Evolutionary conservation across 768 basidiomycete species (phyloP), one percentile per base, ranked within the genome.

Genomic region (Mycena albidolilacea): DNA sequence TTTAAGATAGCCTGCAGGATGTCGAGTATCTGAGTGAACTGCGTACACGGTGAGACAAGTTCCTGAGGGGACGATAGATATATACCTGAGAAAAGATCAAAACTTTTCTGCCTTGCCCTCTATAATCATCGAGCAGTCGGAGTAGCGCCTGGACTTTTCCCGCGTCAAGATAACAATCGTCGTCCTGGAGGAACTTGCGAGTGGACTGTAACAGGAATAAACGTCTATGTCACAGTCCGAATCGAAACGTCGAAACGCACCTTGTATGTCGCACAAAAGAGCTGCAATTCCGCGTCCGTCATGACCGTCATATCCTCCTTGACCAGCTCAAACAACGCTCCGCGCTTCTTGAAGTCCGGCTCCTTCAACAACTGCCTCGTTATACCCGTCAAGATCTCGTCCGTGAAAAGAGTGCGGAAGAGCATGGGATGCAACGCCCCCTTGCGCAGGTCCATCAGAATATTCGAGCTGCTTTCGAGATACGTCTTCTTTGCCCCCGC

Each of bases 281-380:
- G 82, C 78, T 98, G 96, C 44, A 99, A 86, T 83, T 99, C 98
- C 9, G 96, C 93, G 82, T 99, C 98, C 55, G 96, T 97, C 97
- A 99, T 99, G 21, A 98, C 93, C 77, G 94, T 90, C 94, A 99
- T 96, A 81, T 99, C 98, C 81, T 99, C 98, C 79, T 96, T 95
- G 63, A 99, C 96, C 72, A 92, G 90, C 41, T 97, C 90, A 77
- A 91, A 95, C 55, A 94, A 80, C 9, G 93, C 93, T 0, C 91
- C 91, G 17, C 93, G 90, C 81, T 92, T 94, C 83, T 91, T 93
- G 83, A 96, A 99, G 78, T 97, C 95, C 5, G 94, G 92, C 80
- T 98, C 97, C 80, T 95, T 95, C 80, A 99, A 82, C 64, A 98
- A 87, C 64, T 92, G 90, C 78, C 90, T 95, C 8, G 97, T 90